Conservation (phyloP, 2,329 filamentous ascomycete species). For the Podosphaera fusca region DNA sequence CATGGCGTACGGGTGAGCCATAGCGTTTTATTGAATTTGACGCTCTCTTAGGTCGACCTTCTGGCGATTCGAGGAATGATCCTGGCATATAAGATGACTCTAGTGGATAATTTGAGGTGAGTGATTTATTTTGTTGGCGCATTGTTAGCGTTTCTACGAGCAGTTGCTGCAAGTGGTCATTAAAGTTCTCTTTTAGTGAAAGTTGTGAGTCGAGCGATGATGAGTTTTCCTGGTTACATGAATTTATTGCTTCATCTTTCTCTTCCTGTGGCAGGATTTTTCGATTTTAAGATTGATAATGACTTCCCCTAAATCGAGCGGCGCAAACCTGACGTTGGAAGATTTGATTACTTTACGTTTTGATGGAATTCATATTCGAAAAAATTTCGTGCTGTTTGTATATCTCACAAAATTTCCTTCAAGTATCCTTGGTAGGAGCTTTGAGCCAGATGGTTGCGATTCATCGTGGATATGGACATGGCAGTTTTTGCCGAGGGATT, state of each 20-base stretch:
- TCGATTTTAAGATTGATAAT: not conserved
- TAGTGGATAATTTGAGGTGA: not conserved
- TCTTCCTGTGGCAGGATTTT: not conserved
- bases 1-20: not conserved
- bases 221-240: not conserved
- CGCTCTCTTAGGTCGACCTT: not conserved
- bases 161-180: not conserved
- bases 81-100: not conserved
- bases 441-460: too few species aligned
- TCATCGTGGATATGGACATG: too few species aligned
- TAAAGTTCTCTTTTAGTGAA: not conserved
- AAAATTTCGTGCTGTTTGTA: not conserved
- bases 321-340: too few species aligned
- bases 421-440: too few species aligned
- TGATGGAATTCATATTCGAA: not conserved
- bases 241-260: not conserved
- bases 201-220: not conserved
- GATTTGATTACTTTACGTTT: not conserved
- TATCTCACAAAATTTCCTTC: not conserved
- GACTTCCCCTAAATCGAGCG: not conserved
- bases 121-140: not conserved
- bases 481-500: too few species aligned
- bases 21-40: not conserved
- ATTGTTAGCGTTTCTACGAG: not conserved
- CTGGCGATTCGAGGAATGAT: not conserved